Evolutionary conservation across 1,284 basidiomycete genomes (phyloP).

Genomic region (Cerrena zonata): DNA sequence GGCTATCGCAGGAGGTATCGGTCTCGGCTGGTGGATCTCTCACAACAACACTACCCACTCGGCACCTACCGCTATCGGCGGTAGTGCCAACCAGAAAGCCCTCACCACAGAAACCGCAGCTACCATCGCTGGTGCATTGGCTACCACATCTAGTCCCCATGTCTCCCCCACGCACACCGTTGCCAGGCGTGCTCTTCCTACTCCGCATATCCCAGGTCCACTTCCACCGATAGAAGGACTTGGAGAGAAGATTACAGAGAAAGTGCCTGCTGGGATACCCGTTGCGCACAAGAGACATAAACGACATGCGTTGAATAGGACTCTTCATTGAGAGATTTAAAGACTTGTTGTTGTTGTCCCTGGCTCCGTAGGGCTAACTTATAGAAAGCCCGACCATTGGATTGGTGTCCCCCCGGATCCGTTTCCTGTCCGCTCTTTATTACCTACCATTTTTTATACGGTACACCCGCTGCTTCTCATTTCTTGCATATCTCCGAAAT

Average conservation of each 20-base stretch:
- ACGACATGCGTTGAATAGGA: conserved; percentile 8
- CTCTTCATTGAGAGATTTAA: neutral
- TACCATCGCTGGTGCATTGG: conserved; percentile 11
- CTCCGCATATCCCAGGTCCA: neutral
- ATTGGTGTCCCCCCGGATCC: conserved; percentile 6
- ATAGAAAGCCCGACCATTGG: conserved; percentile 2
- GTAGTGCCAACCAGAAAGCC: conserved; percentile 48
- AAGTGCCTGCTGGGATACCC: no score
- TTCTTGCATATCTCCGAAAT: neutral
- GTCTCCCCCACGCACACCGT: conserved; percentile 48
- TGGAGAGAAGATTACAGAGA: neutral
- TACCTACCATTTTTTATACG: no score
- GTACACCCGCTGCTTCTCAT: no score
- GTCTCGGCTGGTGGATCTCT: conserved; percentile 53
- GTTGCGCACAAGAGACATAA: conserved; percentile 12
- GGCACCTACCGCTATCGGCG: conserved; percentile 59
- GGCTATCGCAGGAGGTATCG: conserved; percentile 49
- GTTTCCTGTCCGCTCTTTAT: conserved; percentile 12
- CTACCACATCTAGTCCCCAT: conserved; percentile 18
- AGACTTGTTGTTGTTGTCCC: no score
- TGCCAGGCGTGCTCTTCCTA: conserved; percentile 22
- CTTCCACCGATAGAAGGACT: neutral
- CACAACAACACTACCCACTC: conserved; percentile 43
- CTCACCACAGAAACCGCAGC: conserved; percentile 16
- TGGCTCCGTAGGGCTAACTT: neutral